A percentile compares a stretch with the other conserved stretches of the same genome.
These are phyloP conservation scores for Debaryomycetaceae sp. DNA, from an alignment of 1,139 yeast species.

Conservation along the genomic window DNA sequence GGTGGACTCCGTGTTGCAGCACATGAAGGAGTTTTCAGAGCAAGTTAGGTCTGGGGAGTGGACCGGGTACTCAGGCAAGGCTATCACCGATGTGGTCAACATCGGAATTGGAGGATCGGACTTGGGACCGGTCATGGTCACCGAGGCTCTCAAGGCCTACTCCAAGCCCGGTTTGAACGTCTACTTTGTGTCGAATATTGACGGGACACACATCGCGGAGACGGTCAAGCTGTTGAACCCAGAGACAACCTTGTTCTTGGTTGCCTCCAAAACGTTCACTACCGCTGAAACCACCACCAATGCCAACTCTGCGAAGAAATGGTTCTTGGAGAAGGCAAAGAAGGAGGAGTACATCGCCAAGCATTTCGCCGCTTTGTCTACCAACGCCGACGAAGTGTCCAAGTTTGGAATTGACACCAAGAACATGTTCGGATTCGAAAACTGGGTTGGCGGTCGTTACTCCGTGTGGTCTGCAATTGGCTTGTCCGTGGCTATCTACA, in stretches of 20 bases:
- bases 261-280: constrained; percentile 98
- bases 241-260: constrained; percentile 89
- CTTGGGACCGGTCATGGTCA: constrained; percentile 98
- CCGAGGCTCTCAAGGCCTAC: constrained; percentile 93
- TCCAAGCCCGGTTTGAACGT: constrained; percentile 70
- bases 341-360: constrained; percentile 77
- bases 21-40: constrained; percentile 94
- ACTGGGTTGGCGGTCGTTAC: constrained; percentile 99
- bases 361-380: constrained; percentile 95
- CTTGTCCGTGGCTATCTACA: constrained; percentile 87
- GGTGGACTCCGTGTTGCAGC: constrained; percentile 85
- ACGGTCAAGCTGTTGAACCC: constrained; percentile 71
- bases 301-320: constrained; percentile 89
- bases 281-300: constrained; percentile 97
- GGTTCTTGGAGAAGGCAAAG: constrained; percentile 80
- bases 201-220: constrained; percentile 96
- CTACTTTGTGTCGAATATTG: constrained; percentile 96
- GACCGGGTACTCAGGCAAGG: constrained; percentile 96
- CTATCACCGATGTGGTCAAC: constrained; percentile 90
- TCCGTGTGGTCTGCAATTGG: constrained; percentile 99
- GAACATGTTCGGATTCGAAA: constrained; percentile 97
- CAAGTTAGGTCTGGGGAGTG: constrained; percentile 87
- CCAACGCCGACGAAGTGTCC: constrained; percentile 85
- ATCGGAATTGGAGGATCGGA: constrained; percentile 99
- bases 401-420: constrained; percentile 95